Percentiles rank a stretch among this genome's conserved stretches.
phyloP scores from a whole-genome alignment of 1,139 yeast species.

The Diutina mesorugosa region DNA sequence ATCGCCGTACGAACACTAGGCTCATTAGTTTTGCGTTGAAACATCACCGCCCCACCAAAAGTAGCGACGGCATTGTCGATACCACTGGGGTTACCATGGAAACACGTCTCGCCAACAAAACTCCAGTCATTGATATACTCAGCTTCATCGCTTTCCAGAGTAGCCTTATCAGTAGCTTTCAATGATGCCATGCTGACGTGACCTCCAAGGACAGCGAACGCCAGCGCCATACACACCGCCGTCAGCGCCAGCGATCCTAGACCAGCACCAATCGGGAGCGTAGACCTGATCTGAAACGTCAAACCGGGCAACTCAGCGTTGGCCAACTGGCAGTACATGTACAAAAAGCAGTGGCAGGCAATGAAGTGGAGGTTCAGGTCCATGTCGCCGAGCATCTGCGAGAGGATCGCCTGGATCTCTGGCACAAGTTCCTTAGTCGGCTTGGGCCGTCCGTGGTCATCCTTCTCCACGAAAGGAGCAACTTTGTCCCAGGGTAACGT shows the following conservation, averaged over 20 bases:
- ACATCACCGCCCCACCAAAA: conserved; percentile 91
- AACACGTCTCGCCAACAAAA: conserved; percentile 85
- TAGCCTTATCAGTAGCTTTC: conserved; percentile 13
- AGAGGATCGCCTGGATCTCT: conserved; percentile 38
- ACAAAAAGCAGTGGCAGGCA: conserved; percentile 81
- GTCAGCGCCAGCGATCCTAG: conserved; percentile 90
- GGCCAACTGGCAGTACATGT: conserved; percentile 55
- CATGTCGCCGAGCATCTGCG: conserved; percentile 30
- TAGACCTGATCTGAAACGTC: conserved; percentile 59
- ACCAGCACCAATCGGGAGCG: conserved; percentile 95
- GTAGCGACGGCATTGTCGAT: conserved; percentile 96
- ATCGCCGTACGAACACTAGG: conserved; percentile 55
- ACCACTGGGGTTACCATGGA: conserved; percentile 96
- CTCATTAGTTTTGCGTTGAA: conserved; percentile 49
- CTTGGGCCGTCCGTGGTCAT: conserved; percentile 19
- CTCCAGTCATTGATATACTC: conserved; percentile 76
- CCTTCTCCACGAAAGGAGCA: conserved; percentile 10
- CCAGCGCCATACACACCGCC: conserved; percentile 74
- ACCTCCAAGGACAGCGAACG: conserved; percentile 52
- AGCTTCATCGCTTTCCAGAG: conserved; percentile 27
- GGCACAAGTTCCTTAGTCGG: conserved; percentile 48
- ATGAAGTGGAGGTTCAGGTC: conserved; percentile 52
- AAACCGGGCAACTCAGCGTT: conserved; percentile 31
- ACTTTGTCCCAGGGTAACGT: conserved; percentile 52
- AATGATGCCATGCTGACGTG: conserved; percentile 20